A percentile compares a stretch with the other conserved stretches of the same genome.
phyloP scores from a whole-genome alignment of 352 stramenopile species.

The Phytopythium delawarense region DNA sequence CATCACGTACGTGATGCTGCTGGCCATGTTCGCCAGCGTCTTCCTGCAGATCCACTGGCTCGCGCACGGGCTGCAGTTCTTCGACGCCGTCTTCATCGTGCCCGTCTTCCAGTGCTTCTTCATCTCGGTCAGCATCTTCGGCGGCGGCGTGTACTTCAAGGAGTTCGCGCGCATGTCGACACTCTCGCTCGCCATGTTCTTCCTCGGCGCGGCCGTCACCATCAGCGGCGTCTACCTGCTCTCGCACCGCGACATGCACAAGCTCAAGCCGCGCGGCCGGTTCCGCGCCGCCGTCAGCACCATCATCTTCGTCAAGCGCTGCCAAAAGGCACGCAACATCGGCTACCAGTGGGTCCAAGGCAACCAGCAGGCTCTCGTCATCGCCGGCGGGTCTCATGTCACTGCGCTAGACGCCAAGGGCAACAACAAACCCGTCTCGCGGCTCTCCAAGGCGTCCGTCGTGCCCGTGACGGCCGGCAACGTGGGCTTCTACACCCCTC shows the following conservation, averaged over 20 bases:
- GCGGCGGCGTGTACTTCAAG: constrained; percentile 87
- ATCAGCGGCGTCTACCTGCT: constrained; percentile 69
- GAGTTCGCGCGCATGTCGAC: constrained; percentile 60
- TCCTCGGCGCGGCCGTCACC: constrained; percentile 61
- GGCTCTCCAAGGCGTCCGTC: constrained; percentile 53
- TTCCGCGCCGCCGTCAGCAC: constrained; percentile 50
- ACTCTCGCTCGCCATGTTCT: constrained; percentile 63
- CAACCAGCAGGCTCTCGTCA: constrained; percentile 1
- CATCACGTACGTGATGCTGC: constrained; percentile 75
- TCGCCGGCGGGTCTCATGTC: not conserved
- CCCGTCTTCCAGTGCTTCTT: constrained; percentile 89
- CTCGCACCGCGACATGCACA: constrained; percentile 64
- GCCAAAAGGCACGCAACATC: constrained; percentile 51
- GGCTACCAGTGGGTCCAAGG: constrained; percentile 39
- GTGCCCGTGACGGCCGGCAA: constrained; percentile 31
- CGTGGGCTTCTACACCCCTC: not conserved
- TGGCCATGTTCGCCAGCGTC: constrained; percentile 77
- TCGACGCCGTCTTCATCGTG: constrained; percentile 86
- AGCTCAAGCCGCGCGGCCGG: constrained; percentile 34
- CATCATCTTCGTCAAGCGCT: constrained; percentile 63
- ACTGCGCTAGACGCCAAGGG: constrained; percentile 4
- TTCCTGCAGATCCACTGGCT: constrained; percentile 90
- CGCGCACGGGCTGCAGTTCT: constrained; percentile 70
- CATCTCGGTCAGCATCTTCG: constrained; percentile 88
- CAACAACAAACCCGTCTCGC: not conserved